Base-by-base conservation (phyloP, 139 green algal genomes). In the Marvania coccoides region DNA sequence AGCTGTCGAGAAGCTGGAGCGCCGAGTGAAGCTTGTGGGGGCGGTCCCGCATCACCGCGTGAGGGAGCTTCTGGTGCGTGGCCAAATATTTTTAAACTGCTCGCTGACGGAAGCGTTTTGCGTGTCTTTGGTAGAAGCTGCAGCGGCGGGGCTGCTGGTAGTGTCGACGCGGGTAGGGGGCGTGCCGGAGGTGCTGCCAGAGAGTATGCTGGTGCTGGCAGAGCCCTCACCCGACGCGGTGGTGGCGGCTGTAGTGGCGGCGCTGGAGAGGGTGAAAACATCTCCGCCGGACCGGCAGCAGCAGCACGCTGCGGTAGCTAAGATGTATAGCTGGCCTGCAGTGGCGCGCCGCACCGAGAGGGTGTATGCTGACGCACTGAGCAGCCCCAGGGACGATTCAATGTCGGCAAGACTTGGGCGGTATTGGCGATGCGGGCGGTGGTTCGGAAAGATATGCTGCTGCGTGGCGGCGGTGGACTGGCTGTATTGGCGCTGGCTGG, bases 21-120 rank as follows among this genome's bases (percentile, higher is more conserved):
- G 47, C 0, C 74, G 88, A 4, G 92, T 99, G 13, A 7, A 14
- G 12, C 72, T 99, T 69, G 63, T 88, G 53, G 94, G 94, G 2
- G 71, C 77, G 1, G 85, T 98, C 10, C 75, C 80, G 0, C 90
- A 92, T 48, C 79, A 81, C 23, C 39, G 14, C 7, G 83, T 88
- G 36, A 37, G 72, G 5, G 23, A 46, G 4, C 65, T 92, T 45
- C 75, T 94, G 42, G 69, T 79, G 8, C 67, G 47, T 15, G 83
- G 83, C 7, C 75, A 93, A 61, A 80, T 97, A 33, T 97, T 96
- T 65, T 71, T 98, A 9, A 98, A 97, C 70, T 83, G 83, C 57
- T 94, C 84, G 15, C 79, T 99, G 5, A 99, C 94, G 0, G 94
- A 99, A 61, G 90, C 94, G 4, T 99, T 99, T 73, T 98, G 94